Evolutionary conservation across 23 red algal genomes (phyloP).

Genomic region (Gracilaria gracilis): DNA sequence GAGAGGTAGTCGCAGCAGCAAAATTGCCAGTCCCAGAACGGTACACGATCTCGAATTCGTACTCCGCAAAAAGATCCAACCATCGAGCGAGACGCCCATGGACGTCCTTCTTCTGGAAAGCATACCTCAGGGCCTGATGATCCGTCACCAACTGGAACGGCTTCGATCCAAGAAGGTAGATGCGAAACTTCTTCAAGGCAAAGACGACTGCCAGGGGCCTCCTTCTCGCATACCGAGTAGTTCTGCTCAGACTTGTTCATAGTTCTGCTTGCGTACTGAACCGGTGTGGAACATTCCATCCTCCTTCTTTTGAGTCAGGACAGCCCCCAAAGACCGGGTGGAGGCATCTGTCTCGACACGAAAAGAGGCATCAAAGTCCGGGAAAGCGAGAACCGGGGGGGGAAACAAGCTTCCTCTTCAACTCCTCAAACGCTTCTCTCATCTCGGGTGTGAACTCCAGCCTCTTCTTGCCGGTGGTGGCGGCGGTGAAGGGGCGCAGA

Average conservation of each 20-base stretch:
- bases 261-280: neutral
- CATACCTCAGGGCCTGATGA: neutral
- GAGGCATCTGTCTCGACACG: constrained; percentile 6
- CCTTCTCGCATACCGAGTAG: neutral
- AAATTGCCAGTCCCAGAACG: neutral
- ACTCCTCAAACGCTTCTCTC: neutral
- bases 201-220: neutral
- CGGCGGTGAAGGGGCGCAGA: neutral
- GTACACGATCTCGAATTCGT: constrained; percentile 6
- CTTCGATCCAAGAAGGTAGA: neutral
- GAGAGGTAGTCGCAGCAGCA: constrained; percentile 13
- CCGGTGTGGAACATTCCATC: neutral
- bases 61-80: constrained; percentile 12
- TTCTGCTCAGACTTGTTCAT: constrained; percentile 3
- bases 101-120: neutral
- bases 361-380: neutral
- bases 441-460: neutral
- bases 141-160: neutral
- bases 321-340: neutral
- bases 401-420: neutral
- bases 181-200: neutral
- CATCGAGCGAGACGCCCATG: neutral
- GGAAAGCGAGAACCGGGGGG: neutral
- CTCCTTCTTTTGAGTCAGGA: constrained; percentile 5
- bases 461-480: neutral